Base-by-base conservation (phyloP, 306 rosid genomes). In the Casuarina glauca region DNA sequence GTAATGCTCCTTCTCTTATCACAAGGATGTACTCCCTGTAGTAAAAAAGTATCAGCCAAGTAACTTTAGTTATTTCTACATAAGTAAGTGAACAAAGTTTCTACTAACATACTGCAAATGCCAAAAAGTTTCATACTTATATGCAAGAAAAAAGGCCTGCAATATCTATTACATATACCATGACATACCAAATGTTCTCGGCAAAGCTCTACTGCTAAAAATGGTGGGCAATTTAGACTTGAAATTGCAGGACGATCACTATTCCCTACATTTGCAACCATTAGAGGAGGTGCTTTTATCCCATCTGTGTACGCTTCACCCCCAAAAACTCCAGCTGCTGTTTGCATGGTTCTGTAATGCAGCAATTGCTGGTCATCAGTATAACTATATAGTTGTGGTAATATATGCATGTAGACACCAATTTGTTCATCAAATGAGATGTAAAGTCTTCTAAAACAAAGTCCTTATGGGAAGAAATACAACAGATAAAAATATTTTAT, bases 281-380 rank as follows among this genome's bases (percentile, higher is more conserved):
- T 95, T 26, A 95, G 81, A 63, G 91, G 93, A 74, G 88, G 88
- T 80, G 48, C 90, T 78, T 78, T 77, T 79, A 74, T 79, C 79
- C 87, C 91, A 52, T 89, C 89, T 15, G 80, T 38, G 83, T 70
- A 76, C 70, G 89, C 84, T 81, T 82, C 92, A 70, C 97, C 96
- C 5, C 98, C 98, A 77, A 95, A 95, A 48, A 85, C 89, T 67
- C 98, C 97, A 70, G 87, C 97, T 13, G 98, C 98, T 63, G 98
- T 95, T 90, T 95, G 97, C 88, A 95, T 86, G 85, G 98, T 90
- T 93, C 98, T 92, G 84, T 46, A 84, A 75, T 77, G 75, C 71
- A 83, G 81, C 53, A 55, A 79, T 78, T 73, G 86, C 35, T 42
- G 45, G 62, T 81, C 74, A 66, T 46, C 67, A 48, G 32, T 67